Conservation (phyloP, 164 flowering plant species). For the Aristolochia contorta region DNA sequence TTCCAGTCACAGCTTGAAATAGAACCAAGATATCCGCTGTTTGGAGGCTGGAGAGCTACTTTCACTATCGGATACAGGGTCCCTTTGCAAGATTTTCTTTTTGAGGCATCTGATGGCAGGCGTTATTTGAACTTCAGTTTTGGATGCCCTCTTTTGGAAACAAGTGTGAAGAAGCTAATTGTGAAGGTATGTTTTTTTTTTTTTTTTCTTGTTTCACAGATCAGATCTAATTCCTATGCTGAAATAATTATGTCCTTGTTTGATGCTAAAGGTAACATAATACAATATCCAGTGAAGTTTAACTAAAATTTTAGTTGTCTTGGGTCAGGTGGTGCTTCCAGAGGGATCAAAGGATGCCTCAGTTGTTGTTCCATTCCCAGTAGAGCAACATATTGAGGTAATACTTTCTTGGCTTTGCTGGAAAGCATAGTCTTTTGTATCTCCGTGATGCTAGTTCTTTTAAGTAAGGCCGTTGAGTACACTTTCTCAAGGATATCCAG, state of each 20-base stretch:
- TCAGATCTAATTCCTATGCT: background rate
- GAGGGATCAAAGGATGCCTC: conserved; percentile 86
- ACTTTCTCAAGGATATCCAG: too few species aligned
- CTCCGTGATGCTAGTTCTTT: too few species aligned
- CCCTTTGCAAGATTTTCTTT: conserved; percentile 85
- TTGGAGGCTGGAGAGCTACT: conserved; percentile 97
- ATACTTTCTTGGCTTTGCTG: too few species aligned
- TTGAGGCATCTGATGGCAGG: conserved; percentile 71
- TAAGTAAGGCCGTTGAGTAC: too few species aligned
- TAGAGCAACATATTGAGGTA: conserved; percentile 72
- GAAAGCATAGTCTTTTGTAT: too few species aligned
- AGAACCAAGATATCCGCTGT: conserved; percentile 91
- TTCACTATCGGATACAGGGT: conserved; percentile 86
- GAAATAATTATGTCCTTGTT: background rate
- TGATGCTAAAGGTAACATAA: background rate
- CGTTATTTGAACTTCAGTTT: conserved; percentile 88
- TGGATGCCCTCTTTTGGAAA: conserved; percentile 79
- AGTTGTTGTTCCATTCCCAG: conserved; percentile 58
- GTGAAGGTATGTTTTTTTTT: conserved; percentile 44
- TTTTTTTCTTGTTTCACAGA: background rate
- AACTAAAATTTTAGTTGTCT: conserved; percentile 1
- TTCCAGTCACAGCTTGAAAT: conserved; percentile 89
- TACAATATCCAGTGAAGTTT: background rate
- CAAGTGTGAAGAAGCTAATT: conserved; percentile 77
- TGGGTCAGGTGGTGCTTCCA: conserved; percentile 76